Evolutionary conservation across 495 filamentous ascomycete genomes (phyloP).

Genomic region (Annulohypoxylon stygium): DNA sequence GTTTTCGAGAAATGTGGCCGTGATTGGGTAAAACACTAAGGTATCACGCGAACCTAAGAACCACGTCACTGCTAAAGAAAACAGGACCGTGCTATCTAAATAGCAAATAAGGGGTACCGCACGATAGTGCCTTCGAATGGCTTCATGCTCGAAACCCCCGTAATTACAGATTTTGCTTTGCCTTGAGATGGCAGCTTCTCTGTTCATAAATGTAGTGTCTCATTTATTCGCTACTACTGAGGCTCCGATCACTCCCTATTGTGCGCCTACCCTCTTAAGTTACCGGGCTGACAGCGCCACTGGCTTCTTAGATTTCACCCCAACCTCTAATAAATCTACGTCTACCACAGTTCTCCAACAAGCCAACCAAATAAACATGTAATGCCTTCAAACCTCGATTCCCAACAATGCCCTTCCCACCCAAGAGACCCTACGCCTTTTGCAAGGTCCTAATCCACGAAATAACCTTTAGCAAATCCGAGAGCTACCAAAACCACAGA

Average conservation of each 20-base stretch:
- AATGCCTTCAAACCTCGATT: not conserved
- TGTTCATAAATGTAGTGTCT: not conserved
- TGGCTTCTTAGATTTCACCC: not conserved
- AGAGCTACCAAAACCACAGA: not conserved
- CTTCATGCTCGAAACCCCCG: not conserved
- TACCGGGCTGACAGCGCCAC: not conserved
- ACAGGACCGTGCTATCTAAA: constrained; percentile 7
- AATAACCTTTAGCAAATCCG: not conserved
- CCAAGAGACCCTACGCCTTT: not conserved
- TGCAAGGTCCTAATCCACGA: not conserved
- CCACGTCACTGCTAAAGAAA: constrained; percentile 2
- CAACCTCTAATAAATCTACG: not conserved
- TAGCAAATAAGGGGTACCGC: not conserved
- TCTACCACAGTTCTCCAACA: not conserved
- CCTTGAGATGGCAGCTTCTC: not conserved
- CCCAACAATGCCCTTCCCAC: not conserved
- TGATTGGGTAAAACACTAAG: constrained; percentile 3
- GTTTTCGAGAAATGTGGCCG: constrained; percentile 1
- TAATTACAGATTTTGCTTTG: not conserved
- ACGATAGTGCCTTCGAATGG: not conserved
- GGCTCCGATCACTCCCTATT: not conserved
- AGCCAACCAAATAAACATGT: not conserved
- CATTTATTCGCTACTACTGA: not conserved
- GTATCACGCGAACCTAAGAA: not conserved
- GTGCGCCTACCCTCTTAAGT: not conserved